phyloP scores from a whole-genome alignment of 2,329 filamentous ascomycete species.

The Pseudonectria foliicola region DNA sequence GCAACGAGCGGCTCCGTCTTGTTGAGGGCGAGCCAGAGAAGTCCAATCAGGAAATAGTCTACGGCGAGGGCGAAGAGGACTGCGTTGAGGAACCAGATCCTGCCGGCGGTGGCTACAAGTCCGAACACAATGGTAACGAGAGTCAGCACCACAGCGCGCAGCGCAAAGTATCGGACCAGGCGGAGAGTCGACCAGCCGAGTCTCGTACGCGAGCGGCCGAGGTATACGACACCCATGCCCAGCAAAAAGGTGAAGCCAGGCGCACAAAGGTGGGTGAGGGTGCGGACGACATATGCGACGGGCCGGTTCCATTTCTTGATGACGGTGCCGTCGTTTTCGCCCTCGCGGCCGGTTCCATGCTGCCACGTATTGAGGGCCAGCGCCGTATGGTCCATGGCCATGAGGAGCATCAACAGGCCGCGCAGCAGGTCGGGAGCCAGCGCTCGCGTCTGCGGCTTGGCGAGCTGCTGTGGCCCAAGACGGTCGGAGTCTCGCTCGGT shows the following conservation, averaged over 20 bases:
- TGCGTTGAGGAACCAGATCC: slow-evolving; percentile 35
- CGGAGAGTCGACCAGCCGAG: slow-evolving; percentile 31
- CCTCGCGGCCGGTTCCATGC: slow-evolving; percentile 31
- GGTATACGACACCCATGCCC: slow-evolving; percentile 38
- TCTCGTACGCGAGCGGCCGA: slow-evolving; percentile 33
- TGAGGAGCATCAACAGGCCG: slow-evolving; percentile 36
- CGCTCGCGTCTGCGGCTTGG: slow-evolving; percentile 22
- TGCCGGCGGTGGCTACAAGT: slow-evolving; percentile 24
- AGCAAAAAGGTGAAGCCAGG: slow-evolving; percentile 40
- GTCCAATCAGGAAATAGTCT: slow-evolving; percentile 37
- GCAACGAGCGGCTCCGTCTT: slow-evolving; percentile 29
- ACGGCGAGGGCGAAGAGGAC: slow-evolving; percentile 38
- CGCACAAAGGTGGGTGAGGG: slow-evolving; percentile 38
- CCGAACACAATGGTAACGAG: slow-evolving; percentile 27
- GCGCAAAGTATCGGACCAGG: slow-evolving; percentile 32
- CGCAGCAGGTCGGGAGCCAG: slow-evolving; percentile 38
- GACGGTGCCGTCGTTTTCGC: slow-evolving; percentile 29
- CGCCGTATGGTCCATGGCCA: slow-evolving; percentile 38
- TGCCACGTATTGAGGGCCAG: slow-evolving; percentile 33
- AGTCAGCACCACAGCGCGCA: slow-evolving; percentile 30
- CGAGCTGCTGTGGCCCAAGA: slow-evolving; percentile 2
- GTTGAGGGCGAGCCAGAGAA: slow-evolving; percentile 33
- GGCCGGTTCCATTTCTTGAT: slow-evolving; percentile 32
- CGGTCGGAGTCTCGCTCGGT: neutral
- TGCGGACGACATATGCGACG: slow-evolving; percentile 31